Base-by-base conservation (phyloP, 441 rosid genomes). In the Gossypium davidsonii region DNA sequence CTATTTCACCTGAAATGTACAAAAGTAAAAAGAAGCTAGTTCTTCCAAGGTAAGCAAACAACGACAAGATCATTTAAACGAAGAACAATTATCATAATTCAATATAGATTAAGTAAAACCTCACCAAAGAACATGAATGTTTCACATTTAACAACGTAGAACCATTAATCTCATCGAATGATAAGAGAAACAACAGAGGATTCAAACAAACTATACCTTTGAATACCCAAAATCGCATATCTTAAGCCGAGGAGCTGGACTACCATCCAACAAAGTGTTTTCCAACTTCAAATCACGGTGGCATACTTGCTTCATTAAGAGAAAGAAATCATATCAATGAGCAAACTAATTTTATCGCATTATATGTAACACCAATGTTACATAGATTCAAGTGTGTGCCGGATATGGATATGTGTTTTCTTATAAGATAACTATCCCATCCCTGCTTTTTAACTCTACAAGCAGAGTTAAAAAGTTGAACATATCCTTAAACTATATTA, bases 141-240 rank as follows among this genome's bases (percentile, higher is more conserved):
- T 10, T 39, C 52, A 18, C 26, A 31, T 63, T 51, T 37, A 17
- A 37, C 15, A 39, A 63, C 4, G 17, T 18, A 39, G 51, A 63
- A 28, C 10, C 28, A 64, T 10, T 39, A 42, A 64, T 52, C 15
- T 42, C 69, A 6, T 65, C 1, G 3, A 65, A 20, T 42, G 57
- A 23, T 6, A n/a, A 12, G 71, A 67, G 28, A 48, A 14, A 34
- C 39, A 67, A 67, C 42, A 5, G 23, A 46, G 31, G n/a, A 14
- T 51, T 53, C 48, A 21, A 15, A 48, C 3, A 51, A 65, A 1
- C 6, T 15, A 48, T 77, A 86, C 91, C 93, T 87, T 87, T 25
- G 93, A 87, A 71, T 87, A 89, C 20, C 93, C 91, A 79, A 89
- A 89, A 76, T 87, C 93, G 46, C 93, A 87, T 0, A 89, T 89